Evolutionary conservation across 345 rosid genomes (phyloP), one percentile per base, ranked within the genome.

Genomic region (Citrus maxima): DNA sequence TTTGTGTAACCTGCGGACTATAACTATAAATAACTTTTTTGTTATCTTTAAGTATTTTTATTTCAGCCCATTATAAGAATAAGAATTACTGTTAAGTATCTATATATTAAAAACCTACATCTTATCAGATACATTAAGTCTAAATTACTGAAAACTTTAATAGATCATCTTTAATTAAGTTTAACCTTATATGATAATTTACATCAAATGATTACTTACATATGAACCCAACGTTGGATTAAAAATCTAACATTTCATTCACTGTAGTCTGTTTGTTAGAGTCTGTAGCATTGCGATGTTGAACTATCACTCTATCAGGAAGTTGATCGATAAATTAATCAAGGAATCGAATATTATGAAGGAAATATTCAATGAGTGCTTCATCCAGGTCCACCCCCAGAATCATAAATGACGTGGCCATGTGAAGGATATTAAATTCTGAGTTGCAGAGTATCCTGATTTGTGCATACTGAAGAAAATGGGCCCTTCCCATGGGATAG

Each of bases 391-490:
- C 67, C 77, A 58, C 55, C n/a, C 9, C 34, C 13, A 3, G 54
- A 24, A 58, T 54, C 28, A 9, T 74, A 40, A 80, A 75, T 80
- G 82, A 85, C 86, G 84, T 80, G 84, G 76, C 79, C 80, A 86
- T 83, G 86, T 85, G 90, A 78, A 79, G 78, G 75, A 66, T 83
- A 66, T 83, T 72, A 84, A 83, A 67, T 67, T 79, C 82, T 83
- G 82, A 78, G 78, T 30, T 81, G 82, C 81, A 74, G 80, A 81
- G 65, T 49, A 42, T 46, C 67, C 61, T 72, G 82, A 84, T 74
- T 75, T 70, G 61, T 58, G 60, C 73, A 80, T 62, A 70, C 70
- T 77, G 82, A 77, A 74, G 68, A 59, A 65, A 69, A 73, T 81
- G 88, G 89, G 82, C 74, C 88, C 84, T 80, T 76, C 73, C 69